A percentile compares a stretch with the other conserved stretches of the same genome.
Conservation (phyloP, 73 alveolate genomes). For the Paramecium octaurelia region DNA sequence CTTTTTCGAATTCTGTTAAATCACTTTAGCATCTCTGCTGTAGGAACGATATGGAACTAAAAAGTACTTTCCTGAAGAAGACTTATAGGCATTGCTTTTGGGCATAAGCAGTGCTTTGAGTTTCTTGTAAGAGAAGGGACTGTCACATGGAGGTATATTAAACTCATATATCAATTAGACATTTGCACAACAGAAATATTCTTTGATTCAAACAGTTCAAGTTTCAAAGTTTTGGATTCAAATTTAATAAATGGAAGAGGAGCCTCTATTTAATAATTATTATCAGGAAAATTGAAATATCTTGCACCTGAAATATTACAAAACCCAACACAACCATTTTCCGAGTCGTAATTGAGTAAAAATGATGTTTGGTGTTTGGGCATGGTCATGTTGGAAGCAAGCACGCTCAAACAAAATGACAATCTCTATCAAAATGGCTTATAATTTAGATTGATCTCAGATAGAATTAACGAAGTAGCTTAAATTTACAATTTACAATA, state of each 20-base stretch:
- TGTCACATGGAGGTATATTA: conserved; percentile 42
- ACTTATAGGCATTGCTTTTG: neutral
- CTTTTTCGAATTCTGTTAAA: conserved; percentile 27
- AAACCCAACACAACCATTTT: neutral
- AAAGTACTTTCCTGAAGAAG: conserved; percentile 48
- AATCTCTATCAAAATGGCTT: neutral
- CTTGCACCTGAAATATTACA: neutral
- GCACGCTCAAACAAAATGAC: neutral
- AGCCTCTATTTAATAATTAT: neutral
- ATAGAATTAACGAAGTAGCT: conserved; percentile 40
- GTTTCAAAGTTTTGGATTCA: conserved; percentile 40
- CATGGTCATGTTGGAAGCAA: conserved; percentile 29
- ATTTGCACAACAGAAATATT: conserved; percentile 6
- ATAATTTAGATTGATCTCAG: neutral
- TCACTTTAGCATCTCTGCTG: neutral
- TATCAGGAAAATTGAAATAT: neutral
- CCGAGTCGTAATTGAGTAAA: neutral
- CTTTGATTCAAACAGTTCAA: neutral
- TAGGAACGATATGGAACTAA: conserved; percentile 34
- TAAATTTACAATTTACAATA: neutral
- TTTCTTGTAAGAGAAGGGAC: conserved; percentile 41
- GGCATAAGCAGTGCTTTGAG: conserved; percentile 31
- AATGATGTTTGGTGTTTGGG: conserved; percentile 44
- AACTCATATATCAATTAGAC: neutral
- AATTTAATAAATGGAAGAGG: conserved; percentile 48